Percentiles rank a stretch among this genome's conserved stretches.
phyloP scores from a whole-genome alignment of 208 protist species.

The Crithidia acanthocephali region DNA sequence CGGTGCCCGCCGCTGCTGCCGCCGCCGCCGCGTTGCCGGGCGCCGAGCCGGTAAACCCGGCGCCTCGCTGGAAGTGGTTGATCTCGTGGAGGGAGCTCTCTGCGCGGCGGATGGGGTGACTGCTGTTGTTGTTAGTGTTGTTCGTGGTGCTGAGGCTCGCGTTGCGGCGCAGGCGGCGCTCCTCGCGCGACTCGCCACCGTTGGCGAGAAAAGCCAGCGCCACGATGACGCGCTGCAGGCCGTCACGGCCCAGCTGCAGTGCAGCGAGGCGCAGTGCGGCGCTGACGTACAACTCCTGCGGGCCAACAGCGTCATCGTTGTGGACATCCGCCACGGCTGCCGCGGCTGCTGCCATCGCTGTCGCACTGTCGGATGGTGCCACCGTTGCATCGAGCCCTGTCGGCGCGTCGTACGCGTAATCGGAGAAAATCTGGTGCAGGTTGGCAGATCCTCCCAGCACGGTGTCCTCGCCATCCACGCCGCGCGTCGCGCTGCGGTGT shows the following conservation, averaged over 20 bases:
- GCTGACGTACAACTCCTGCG: conserved; percentile 37
- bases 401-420: not conserved
- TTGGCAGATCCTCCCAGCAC: not conserved
- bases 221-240: conserved; percentile 27
- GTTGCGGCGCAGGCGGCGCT: conserved; percentile 9
- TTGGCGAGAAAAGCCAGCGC: conserved; percentile 30
- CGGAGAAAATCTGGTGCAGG: not conserved
- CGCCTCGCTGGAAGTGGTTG: conserved; percentile 26
- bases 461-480: not conserved
- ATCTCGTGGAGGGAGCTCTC: conserved; percentile 20
- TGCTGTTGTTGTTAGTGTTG: too few relatives aligned
- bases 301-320: not conserved
- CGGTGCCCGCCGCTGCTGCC: not conserved
- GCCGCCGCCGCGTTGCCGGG: not conserved
- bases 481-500: not conserved
- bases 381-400: not conserved
- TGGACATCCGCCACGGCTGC: not conserved
- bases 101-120: not conserved
- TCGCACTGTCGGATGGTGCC: not conserved
- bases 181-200: conserved; percentile 32
- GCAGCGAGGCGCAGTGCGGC: conserved; percentile 29
- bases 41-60: conserved; percentile 11
- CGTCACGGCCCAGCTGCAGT: conserved; percentile 21
- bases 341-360: not conserved
- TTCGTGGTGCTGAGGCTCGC: conserved; percentile 4